Conservation (phyloP, 1,284 basidiomycete genomes). For the Boletus hoseneyae region DNA sequence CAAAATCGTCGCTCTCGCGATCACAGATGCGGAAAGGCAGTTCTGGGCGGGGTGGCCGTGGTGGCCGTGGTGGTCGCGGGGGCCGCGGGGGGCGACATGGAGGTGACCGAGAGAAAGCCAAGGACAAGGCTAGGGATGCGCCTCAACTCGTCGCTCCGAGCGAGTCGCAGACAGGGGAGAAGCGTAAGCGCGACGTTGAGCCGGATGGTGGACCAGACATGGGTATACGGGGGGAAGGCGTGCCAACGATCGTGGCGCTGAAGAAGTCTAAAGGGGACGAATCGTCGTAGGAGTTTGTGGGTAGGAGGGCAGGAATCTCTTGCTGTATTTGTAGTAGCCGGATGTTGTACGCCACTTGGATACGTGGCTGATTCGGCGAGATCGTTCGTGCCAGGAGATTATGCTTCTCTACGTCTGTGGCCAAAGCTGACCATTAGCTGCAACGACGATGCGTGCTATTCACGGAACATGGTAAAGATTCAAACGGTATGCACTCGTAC, state of each 20-base stretch:
- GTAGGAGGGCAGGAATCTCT: background rate
- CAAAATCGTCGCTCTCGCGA: constrained; percentile 45
- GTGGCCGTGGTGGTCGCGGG: constrained; percentile 39
- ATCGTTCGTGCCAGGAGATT: too few relatives aligned
- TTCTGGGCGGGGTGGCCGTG: constrained; percentile 37
- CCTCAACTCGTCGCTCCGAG: constrained; percentile 24
- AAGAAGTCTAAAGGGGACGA: constrained; percentile 63
- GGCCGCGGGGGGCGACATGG: constrained; percentile 36
- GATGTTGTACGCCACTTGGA: background rate
- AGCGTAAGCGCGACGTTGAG: constrained; percentile 70
- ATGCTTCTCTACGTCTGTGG: too few relatives aligned
- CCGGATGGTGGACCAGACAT: constrained; percentile 69
- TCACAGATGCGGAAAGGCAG: constrained; percentile 24
- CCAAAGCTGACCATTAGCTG: too few relatives aligned
- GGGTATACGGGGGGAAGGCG: constrained; percentile 58
- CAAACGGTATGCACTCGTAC: too few relatives aligned
- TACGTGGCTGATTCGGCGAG: too few relatives aligned
- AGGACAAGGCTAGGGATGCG: constrained; percentile 18
- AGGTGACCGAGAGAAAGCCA: constrained; percentile 28
- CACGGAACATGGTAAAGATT: too few relatives aligned
- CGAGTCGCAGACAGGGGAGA: constrained; percentile 52
- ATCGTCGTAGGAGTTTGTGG: background rate
- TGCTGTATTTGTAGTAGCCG: constrained; percentile 18
- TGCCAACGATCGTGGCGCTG: constrained; percentile 49
- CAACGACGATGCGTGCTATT: too few relatives aligned